These are phyloP conservation scores for Eragrostis nindensis DNA, from an alignment of 176 grass and related monocot genomes.

Conservation along the genomic window DNA sequence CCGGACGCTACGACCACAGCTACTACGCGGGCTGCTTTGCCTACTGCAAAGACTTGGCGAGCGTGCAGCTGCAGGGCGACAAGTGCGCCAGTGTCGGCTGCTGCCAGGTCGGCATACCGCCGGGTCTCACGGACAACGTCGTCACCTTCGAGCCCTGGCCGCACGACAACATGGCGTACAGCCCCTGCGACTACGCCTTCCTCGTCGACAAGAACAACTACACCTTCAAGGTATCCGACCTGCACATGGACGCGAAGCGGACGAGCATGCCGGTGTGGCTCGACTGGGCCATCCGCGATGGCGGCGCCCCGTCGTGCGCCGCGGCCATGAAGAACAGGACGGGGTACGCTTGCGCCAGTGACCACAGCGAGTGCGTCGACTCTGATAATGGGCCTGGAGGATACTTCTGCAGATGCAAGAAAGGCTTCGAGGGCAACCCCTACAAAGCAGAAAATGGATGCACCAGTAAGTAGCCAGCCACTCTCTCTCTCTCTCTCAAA, in stretches of 20 bases:
- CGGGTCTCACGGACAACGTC: background rate
- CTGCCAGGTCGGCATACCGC: conserved; percentile 6
- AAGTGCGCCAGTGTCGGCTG: conserved; percentile 6
- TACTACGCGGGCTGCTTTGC: conserved; percentile 37
- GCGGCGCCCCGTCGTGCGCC: background rate
- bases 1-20: background rate
- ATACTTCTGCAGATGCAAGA: conserved; percentile 31
- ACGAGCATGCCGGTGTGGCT: conserved; percentile 25
- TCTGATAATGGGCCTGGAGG: conserved; percentile 6
- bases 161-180: background rate
- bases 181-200: conserved; percentile 40
- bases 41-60: background rate
- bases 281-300: conserved; percentile 46
- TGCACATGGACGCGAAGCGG: background rate
- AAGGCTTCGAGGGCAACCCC: conserved; percentile 36
- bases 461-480: background rate
- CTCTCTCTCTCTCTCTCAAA: no score
- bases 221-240: background rate
- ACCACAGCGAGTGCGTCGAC: conserved; percentile 37
- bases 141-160: background rate
- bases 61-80: background rate
- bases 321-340: background rate
- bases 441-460: conserved; percentile 7
- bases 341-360: conserved; percentile 3
- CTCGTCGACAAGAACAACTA: conserved; percentile 10